Base-by-base conservation (phyloP, 1,284 basidiomycete genomes). In the Takashimella tepidaria region DNA sequence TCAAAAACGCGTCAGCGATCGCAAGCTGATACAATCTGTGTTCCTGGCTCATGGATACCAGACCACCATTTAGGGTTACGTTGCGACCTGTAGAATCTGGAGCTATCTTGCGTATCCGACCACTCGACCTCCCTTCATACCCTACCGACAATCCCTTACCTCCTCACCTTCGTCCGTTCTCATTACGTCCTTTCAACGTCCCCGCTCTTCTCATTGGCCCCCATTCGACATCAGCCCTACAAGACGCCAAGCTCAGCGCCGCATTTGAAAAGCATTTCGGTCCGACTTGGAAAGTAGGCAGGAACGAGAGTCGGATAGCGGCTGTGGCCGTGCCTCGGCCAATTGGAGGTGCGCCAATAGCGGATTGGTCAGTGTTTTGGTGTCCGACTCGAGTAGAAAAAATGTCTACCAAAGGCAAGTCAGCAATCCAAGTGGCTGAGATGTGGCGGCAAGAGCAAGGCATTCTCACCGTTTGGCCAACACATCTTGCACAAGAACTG, bases 381-480 rank as follows among this genome's bases (percentile, higher is more conserved):
- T 63, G 70, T 1, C 67, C 67, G 0, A 40, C 63, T 4, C 16
- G 22, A 25, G 23, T 31, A 45, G 21, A 22, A 20, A 16, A 47
- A 4, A 27, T n/a, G n/a, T 45, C 50, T 5, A 8, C 8, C 10
- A 13, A 16, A 48, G 0, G 50, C 20, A 27, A 45, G 41, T 26
- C 54, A 13, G 45, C 58, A 11, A 31, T 46, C 16, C 54, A 60
- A 2, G 43, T 60, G 16, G 55, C 56, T 0, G 43, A 51, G 5
- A 43, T 44, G 19, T 60, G 58, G 58, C 58, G 55, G 16, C 53
- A 51, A 21, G 49, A 49, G 20, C 51, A 61, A 26, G 71, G 71
- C 12, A 59, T 73, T 3, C 26, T 73, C 3, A 68, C 68, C 3
- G 54, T 73, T 4, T 73, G 71, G 71, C 71, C 71, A 1, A 63